Evolutionary conservation across 2,329 filamentous ascomycete genomes (phyloP), one percentile per base, ranked within the genome.

Genomic region (Colletotrichum shisoi): DNA sequence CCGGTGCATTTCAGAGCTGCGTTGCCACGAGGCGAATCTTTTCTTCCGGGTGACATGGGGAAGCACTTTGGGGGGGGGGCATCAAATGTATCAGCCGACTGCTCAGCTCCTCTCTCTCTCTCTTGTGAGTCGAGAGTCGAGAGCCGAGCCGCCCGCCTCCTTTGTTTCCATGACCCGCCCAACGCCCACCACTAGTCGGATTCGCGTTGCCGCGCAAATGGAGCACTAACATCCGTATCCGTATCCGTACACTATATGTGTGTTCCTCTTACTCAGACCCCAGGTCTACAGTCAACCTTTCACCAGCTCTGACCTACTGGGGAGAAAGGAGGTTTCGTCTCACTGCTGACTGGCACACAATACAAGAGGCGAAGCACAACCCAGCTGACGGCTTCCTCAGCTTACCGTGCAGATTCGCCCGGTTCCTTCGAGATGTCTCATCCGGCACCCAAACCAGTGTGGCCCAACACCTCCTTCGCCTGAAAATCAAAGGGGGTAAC

Each of bases 11-110:
- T 56, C 49, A 68, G 17, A 21, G 15, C 54, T 24, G 34, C 56
- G 39, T 48, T 60, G 49, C 48, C 61, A 64, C 54, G 64, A 67
- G 64, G 61, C 54, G 27, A 45, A 37, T 27, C 34, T 54, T 54
- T 67, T 67, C 53, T 24, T 40, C 12, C 17, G 46, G 34, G 13
- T 31, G 19, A 31, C 17, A 19, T 49, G 24, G 2, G 8, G 46
- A 37, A 49, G 21, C 27, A 40, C 46, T 62, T 31, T 0, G 27
- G 27, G 7, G 7, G 7, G 27, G 45, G 24, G 21, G 46, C 53
- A 42, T 53, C 40, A 37, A 63, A 34, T 63, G 53, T 58, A 42
- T 63, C 64, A 64, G 48, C 49, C 54, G 63, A 39, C 24, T 48
- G 15, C 27, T 27, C 40, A 40, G 37, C n/a, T 39, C 39, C 24